Evolutionary conservation across 139 green algal genomes (phyloP).

Genomic region (Chlorella sp.): DNA sequence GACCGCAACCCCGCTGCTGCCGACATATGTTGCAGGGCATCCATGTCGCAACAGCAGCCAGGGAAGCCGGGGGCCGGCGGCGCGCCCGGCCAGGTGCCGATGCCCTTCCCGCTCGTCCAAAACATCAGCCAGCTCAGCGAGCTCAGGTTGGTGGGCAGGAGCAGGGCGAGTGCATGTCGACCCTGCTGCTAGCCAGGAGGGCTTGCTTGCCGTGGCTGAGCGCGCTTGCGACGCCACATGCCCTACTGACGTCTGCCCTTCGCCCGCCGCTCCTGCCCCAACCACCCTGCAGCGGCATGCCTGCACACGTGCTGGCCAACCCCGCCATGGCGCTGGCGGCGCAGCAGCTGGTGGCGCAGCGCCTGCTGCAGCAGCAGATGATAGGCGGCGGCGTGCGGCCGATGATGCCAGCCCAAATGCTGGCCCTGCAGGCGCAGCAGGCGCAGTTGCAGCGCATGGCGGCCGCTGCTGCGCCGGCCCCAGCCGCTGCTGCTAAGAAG

Average conservation of each 20-base stretch:
- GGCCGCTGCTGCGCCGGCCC: background rate
- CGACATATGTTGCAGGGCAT: too few relatives aligned
- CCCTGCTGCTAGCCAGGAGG: too few relatives aligned
- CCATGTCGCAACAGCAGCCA: background rate
- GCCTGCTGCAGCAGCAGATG: constrained; percentile 29
- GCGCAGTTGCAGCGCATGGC: constrained; percentile 13
- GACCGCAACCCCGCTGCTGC: too few relatives aligned
- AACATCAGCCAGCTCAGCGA: constrained; percentile 13
- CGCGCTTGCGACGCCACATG: too few relatives aligned
- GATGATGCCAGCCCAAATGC: constrained; percentile 5
- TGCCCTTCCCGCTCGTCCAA: constrained; percentile 12
- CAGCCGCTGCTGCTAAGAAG: background rate
- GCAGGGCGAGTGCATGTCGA: too few relatives aligned
- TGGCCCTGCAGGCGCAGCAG: constrained; percentile 20
- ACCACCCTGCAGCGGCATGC: background rate
- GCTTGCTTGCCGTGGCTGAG: background rate
- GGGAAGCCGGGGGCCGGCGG: background rate
- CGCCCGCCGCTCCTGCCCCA: background rate
- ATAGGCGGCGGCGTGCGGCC: constrained; percentile 1
- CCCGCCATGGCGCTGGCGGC: constrained; percentile 21
- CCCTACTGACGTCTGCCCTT: too few relatives aligned
- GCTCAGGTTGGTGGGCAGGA: background rate
- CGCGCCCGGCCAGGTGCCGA: background rate
- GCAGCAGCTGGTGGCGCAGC: constrained; percentile 28
- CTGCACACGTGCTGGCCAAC: constrained; percentile 20